Evolutionary conservation across 1,139 yeast genomes (phyloP).

Genomic region (Suhomyces choctaworum): DNA sequence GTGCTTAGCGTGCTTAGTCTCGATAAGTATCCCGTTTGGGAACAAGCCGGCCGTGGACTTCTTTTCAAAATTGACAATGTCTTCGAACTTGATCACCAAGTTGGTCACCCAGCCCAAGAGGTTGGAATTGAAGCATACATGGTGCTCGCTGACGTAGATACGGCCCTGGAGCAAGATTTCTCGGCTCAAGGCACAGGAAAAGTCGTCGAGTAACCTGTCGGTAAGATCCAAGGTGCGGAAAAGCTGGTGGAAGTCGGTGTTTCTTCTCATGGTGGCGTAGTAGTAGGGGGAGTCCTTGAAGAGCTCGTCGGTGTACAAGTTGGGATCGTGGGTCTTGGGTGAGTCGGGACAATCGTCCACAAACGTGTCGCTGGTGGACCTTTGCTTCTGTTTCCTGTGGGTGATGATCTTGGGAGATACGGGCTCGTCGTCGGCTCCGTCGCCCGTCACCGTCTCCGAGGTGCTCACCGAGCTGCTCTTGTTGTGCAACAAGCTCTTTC

Average conservation of each 20-base stretch:
- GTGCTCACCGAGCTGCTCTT: conserved; percentile 5
- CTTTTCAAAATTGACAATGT: conserved; percentile 73
- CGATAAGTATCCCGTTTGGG: conserved; percentile 85
- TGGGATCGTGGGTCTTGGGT: conserved; percentile 26
- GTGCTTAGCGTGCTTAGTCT: conserved; percentile 66
- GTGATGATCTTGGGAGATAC: conserved; percentile 50
- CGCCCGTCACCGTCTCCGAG: conserved; percentile 2
- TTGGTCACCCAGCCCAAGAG: conserved; percentile 91
- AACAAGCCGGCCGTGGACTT: conserved; percentile 84
- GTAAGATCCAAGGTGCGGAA: conserved; percentile 69
- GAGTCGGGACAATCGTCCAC: conserved; percentile 18
- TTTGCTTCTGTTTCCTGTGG: conserved; percentile 41
- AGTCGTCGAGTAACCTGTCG: conserved; percentile 79
- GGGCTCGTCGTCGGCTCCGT: conserved; percentile 1
- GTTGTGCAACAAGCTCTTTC: conserved; percentile 13
- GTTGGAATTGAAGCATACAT: conserved; percentile 88
- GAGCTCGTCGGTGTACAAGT: conserved; percentile 40
- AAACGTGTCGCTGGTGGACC: conserved; percentile 33
- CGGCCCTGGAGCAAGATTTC: conserved; percentile 93
- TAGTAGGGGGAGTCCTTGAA: conserved; percentile 38
- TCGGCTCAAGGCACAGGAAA: conserved; percentile 83
- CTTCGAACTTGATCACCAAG: conserved; percentile 68
- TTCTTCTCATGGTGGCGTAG: conserved; percentile 68
- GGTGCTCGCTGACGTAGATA: conserved; percentile 75
- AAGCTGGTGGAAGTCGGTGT: conserved; percentile 74